Evolutionary conservation across 2,329 filamentous ascomycete species (phyloP), one percentile per base, ranked within the genome.

Genomic region (Botrytis byssoidea): DNA sequence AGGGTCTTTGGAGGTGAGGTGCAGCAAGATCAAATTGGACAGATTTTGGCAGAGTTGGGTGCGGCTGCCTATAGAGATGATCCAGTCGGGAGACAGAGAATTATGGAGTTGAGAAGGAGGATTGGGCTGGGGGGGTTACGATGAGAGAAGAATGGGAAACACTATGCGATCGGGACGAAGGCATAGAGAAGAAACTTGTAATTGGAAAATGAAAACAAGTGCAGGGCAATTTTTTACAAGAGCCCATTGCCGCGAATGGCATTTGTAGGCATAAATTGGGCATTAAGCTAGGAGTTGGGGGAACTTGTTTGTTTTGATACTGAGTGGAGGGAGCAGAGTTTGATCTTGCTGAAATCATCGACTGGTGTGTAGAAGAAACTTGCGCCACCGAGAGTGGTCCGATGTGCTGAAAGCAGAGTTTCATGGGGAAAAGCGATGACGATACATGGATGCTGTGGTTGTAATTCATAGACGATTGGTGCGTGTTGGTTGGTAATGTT

Each of bases 1-100:
- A 81, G 84, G 10, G 80, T 88, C 18, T 91, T 90, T 77, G 90
- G 90, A 20, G 87, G 88, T 70, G 87, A 90, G 59, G 85, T 86
- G 71, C 88, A 89, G 75, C 87, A 87, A 5, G 59, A 63, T 14
- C n/a, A 40, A 18, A 46, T 73, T 46, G 35, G 32, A 18, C 57
- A 64, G 25, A 40, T 71, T 55, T 57, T 73, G 40, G 66, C 44
- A 8, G 67, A 70, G n/a, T 32, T 73, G 32, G 40, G 40, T 29
- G 35, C 40, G 16, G 67, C 46, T 42, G 70, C 70, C 32, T 70
- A 70, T 37, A 63, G 46, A 25, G 48, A 85, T 48, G 78, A 84
- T 72, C 81, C 76, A 57, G 77, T 82, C 35, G 80, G 82, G 61
- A 79, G 83, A 73, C 82, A 83, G 73, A 76, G 81, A 65, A 82